Evolutionary conservation across 108 stramenopile species (phyloP), one percentile per base, ranked within the genome.

Genomic region (Pinguiococcus pyrenoidosus): DNA sequence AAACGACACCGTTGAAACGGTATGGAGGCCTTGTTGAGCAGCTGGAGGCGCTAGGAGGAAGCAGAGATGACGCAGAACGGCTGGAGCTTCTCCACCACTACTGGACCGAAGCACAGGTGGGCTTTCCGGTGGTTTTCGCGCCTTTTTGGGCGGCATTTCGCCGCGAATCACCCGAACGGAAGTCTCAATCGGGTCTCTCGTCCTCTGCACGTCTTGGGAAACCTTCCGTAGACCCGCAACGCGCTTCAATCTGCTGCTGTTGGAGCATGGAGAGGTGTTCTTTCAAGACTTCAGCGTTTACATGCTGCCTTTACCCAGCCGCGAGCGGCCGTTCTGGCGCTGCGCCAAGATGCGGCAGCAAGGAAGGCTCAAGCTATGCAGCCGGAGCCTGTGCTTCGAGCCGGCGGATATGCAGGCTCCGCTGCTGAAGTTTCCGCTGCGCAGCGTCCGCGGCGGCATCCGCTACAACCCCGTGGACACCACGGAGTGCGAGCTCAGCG

Each of bases 221-320:
- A n/a, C n/a, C n/a, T n/a, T n/a, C n/a, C n/a, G n/a, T n/a, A n/a
- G n/a, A n/a, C n/a, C n/a, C n/a, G 37, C 10, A 58, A 23, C 29
- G 6, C 55, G 73, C 14, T 74, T 74, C 64, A 70, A 68, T 29
- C 42, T 74, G 14, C 39, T 73, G 25, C 47, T 65, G 4, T 37
- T 74, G 25, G 73, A 74, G 35, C 66, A 73, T 35, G 73, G 66
- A 7, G 73, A 74, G 64, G 29, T 56, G 23, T 64, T 58, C 28
- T 64, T 64, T 4, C 54, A 67, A 47, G 66, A 67, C 57, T 67
- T 60, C 59, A 59, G 52, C 29, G 60, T 41, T 17, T 59, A 29
- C 16, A 4, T 24, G 0, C 46, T 17, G 4, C 38, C 38, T 0
- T 38, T 32, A 0, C 36, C 18, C 40, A 18, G 22, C 16, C 29